phyloP scores from a whole-genome alignment of 768 basidiomycete species.

The Panaeolus papilionaceus region DNA sequence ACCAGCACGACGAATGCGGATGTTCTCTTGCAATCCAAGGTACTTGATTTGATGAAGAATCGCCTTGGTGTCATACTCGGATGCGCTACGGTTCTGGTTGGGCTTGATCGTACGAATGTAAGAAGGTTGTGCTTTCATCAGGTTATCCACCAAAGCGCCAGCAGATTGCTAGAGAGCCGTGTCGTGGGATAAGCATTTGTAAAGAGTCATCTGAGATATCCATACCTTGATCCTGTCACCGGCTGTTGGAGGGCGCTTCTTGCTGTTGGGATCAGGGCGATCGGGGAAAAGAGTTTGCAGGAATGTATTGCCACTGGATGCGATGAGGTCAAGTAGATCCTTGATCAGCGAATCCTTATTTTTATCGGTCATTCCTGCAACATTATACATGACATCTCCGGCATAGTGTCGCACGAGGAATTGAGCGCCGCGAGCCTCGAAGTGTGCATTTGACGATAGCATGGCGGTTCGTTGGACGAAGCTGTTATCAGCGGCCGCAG shows the following conservation, averaged over 20 bases:
- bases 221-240: slow-evolving; percentile 95
- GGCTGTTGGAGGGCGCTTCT: slow-evolving; percentile 97
- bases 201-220: not conserved
- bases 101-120: slow-evolving; percentile 99
- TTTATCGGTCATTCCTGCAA: slow-evolving; percentile 99
- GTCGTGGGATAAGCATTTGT: slow-evolving; percentile 11
- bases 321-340: slow-evolving; percentile 91
- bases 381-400: slow-evolving; percentile 98
- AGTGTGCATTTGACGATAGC: slow-evolving; percentile 88
- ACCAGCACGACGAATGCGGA: slow-evolving; percentile 94
- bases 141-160: slow-evolving; percentile 92
- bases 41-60: slow-evolving; percentile 99
- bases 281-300: slow-evolving; percentile 91
- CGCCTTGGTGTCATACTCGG: slow-evolving; percentile 94
- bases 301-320: slow-evolving; percentile 81
- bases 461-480: slow-evolving; percentile 90
- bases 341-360: slow-evolving; percentile 98
- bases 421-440: slow-evolving; percentile 92
- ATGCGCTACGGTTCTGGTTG: slow-evolving; percentile 91
- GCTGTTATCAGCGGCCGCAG: slow-evolving; percentile 93
- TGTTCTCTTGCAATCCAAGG: slow-evolving; percentile 97
- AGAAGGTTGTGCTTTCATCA: slow-evolving; percentile 96
- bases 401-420: slow-evolving; percentile 98
- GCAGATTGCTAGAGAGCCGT: slow-evolving; percentile 72
- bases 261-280: slow-evolving; percentile 93